phyloP scores from a whole-genome alignment of 192 early-diverging fungal genomes.

The Coemansia sp. region DNA sequence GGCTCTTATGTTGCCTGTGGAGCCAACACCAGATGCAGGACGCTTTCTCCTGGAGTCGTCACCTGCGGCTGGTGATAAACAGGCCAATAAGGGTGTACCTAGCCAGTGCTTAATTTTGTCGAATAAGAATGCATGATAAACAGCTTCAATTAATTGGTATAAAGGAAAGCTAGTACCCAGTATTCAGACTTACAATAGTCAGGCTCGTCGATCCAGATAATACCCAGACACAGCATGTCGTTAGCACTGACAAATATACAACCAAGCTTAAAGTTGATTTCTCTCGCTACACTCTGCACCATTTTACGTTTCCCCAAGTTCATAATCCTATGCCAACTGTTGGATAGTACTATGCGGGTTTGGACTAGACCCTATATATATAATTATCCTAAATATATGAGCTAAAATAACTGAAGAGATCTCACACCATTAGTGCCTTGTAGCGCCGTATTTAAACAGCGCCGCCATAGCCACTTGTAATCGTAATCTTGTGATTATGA shows the following conservation, averaged over 20 bases:
- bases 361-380: no score
- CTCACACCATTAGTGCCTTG: no score
- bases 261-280: conserved; percentile 78
- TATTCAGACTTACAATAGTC: conserved; percentile 18
- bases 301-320: conserved; percentile 75
- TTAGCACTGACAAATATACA: conserved; percentile 33
- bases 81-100: no score
- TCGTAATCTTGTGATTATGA: no score
- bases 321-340: conserved; percentile 77
- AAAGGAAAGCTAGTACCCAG: conserved; percentile 40
- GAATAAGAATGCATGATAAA: background rate
- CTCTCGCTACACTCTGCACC: conserved; percentile 85
- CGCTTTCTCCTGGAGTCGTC: background rate
- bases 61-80: conserved; percentile 28
- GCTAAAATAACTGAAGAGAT: no score
- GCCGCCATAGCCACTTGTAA: no score
- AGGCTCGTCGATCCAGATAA: conserved; percentile 38
- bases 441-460: no score
- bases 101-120: background rate
- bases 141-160: background rate
- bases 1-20: conserved; percentile 11
- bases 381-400: no score
- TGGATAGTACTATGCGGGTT: no score
- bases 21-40: conserved; percentile 25
- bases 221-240: conserved; percentile 42